Base-by-base conservation (phyloP, 2,329 filamentous ascomycete genomes). In the Microascus cirrosus region DNA sequence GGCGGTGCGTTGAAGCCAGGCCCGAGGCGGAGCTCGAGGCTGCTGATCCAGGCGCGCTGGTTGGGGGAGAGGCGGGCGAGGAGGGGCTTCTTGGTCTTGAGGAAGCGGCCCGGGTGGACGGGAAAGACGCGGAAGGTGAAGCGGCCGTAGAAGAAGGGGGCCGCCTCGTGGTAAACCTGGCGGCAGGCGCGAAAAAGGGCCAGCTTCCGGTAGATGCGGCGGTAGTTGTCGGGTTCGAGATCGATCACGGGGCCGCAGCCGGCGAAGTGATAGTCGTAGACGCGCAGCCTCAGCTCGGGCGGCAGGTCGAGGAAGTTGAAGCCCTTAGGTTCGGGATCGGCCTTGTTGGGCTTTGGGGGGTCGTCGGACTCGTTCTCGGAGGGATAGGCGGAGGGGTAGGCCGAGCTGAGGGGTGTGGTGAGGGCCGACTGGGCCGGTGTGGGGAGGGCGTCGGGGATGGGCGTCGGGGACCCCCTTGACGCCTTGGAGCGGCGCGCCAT, bases 1-100 rank as follows among this genome's bases (percentile, higher is more conserved):
- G 88, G 88, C 15, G 88, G 87, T 59, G 80, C 80, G 60, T 75
- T 83, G 82, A 86, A 92, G 22, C 87, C 87, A 0, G 87, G 87
- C 0, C 88, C 88, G 0, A 92, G 74, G 2, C 87, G 81, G 57
- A 92, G 70, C 69, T 92, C 84, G 2, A 92, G 71, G 0, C 80
- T 80, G 0, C 78, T 84, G 52, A 92, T 75, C 53, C 73, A 77
- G 18, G 73, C 72, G 36, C 86, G 80, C 67, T 87, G 85, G 34
- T 72, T 73, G 0, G 80, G 70, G 22, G 83, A 82, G 58, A 92
- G 70, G 20, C 87, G 83, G 6, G 84, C 79, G 32, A 92, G 75
- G 0, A 92, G 74, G 1, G 87, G 87, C 63, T 82, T 82, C 71
- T 89, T 89, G 34, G 83, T 84, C 71, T 89, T 86, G 74, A 88